phyloP scores from a whole-genome alignment of 2,329 filamentous ascomycete genomes.

The Scopulariopsis brevicaulis region DNA sequence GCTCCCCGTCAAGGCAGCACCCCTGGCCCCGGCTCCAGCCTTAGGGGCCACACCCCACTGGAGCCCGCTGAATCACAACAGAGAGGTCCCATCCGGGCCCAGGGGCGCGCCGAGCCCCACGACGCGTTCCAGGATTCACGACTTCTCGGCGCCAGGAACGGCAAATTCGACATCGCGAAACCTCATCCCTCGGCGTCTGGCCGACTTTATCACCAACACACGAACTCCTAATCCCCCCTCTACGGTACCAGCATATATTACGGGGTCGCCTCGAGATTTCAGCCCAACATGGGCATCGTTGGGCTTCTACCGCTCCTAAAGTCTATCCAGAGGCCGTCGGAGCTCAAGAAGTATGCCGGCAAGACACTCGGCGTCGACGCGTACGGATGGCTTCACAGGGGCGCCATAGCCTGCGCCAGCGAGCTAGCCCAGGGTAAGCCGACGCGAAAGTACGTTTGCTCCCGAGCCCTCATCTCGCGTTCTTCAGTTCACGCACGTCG shows the following conservation, averaged over 20 bases:
- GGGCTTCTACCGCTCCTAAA: slow-evolving; percentile 76
- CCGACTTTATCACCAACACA: background rate
- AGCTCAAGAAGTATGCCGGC: slow-evolving; percentile 76
- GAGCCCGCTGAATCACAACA: background rate
- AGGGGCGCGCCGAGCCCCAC: background rate
- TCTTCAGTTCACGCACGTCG: background rate
- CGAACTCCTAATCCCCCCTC: background rate
- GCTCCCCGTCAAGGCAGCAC: too few relatives aligned
- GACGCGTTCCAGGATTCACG: background rate
- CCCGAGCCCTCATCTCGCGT: background rate
- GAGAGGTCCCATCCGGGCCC: background rate
- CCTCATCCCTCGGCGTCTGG: background rate
- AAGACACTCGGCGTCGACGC: slow-evolving; percentile 91
- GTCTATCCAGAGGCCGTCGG: slow-evolving; percentile 84
- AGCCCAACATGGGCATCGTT: slow-evolving; percentile 8
- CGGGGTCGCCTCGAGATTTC: background rate
- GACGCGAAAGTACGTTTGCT: slow-evolving; percentile 62
- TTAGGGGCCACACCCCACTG: background rate
- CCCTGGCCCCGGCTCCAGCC: background rate
- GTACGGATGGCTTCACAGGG: slow-evolving; percentile 96
- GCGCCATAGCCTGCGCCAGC: slow-evolving; percentile 78
- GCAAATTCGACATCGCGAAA: background rate
- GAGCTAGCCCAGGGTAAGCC: slow-evolving; percentile 83
- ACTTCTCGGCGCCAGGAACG: background rate
- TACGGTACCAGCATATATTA: background rate